Evolutionary conservation across 2,329 filamentous ascomycete genomes (phyloP).

Genomic region (Hypoxylon sp.): DNA sequence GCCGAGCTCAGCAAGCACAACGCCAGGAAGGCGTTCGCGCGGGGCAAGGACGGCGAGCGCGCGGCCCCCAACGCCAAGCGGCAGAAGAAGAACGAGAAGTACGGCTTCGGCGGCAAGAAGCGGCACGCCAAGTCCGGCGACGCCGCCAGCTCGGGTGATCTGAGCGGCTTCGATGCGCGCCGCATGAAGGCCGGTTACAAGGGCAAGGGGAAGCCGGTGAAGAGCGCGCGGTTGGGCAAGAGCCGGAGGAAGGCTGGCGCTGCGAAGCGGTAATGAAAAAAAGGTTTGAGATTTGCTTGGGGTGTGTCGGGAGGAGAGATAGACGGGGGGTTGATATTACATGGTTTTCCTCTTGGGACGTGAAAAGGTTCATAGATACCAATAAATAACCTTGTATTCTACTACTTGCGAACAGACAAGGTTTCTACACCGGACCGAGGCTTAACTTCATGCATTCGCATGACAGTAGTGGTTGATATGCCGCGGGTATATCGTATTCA

Average conservation of each 20-base stretch:
- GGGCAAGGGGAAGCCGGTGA: constrained; percentile 56
- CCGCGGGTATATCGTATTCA: constrained; percentile 23
- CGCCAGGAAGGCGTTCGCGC: constrained; percentile 58
- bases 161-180: constrained; percentile 83
- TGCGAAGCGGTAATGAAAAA: constrained; percentile 54
- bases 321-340: background rate
- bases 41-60: constrained; percentile 59
- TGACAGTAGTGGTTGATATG: background rate
- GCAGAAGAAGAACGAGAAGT: constrained; percentile 94
- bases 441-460: background rate
- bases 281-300: constrained; percentile 4
- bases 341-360: background rate
- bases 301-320: background rate
- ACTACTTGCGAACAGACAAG: constrained; percentile 1
- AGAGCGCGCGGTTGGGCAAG: constrained; percentile 66
- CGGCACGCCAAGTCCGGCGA: constrained; percentile 91
- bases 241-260: constrained; percentile 64
- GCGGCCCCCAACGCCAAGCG: constrained; percentile 76
- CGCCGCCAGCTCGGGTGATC: constrained; percentile 83
- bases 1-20: constrained; percentile 69
- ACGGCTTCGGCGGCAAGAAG: constrained; percentile 97
- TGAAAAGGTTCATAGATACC: constrained; percentile 14
- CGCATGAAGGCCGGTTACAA: constrained; percentile 79
- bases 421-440: background rate
- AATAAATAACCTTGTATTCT: constrained; percentile 8